Percentiles rank a stretch among this genome's conserved stretches.
Conservation (phyloP, 1,284 basidiomycete species). For the Pholiota adiposa region DNA sequence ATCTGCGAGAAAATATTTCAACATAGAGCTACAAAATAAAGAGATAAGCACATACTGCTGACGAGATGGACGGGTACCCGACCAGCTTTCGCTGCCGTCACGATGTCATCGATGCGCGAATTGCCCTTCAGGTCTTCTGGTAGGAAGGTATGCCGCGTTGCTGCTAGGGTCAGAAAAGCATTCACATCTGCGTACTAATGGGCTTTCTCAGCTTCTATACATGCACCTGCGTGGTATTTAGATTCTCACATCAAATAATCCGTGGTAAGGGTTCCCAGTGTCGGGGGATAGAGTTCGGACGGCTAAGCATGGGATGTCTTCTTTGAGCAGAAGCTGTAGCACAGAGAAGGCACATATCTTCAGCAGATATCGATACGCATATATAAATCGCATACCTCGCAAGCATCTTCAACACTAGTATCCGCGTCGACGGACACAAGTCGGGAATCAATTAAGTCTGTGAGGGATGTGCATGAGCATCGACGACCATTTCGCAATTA, state of each 20-base stretch:
- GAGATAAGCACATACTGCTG: slow-evolving; percentile 60
- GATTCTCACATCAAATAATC: slow-evolving; percentile 75
- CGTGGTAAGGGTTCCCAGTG: slow-evolving; percentile 46
- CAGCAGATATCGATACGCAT: background rate
- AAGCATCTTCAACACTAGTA: slow-evolving; percentile 77
- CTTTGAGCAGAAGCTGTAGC: slow-evolving; percentile 65
- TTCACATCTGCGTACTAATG: slow-evolving; percentile 79
- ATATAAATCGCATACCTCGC: slow-evolving; percentile 56
- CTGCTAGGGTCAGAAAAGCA: slow-evolving; percentile 78
- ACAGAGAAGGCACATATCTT: slow-evolving; percentile 5
- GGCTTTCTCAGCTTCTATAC: background rate
- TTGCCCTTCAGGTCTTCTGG: slow-evolving; percentile 62
- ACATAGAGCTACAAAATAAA: background rate
- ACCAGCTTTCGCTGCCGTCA: slow-evolving; percentile 72
- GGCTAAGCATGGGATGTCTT: slow-evolving; percentile 65
- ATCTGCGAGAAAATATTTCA: slow-evolving; percentile 44
- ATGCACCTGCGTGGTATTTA: background rate
- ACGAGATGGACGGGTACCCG: slow-evolving; percentile 73
- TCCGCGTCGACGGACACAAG: slow-evolving; percentile 67
- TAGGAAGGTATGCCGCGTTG: slow-evolving; percentile 69
- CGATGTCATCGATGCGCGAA: slow-evolving; percentile 64
- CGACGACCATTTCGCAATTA: background rate
- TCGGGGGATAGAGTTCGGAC: slow-evolving; percentile 46
- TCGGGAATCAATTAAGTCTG: slow-evolving; percentile 69
- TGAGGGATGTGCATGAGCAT: background rate